Evolutionary conservation across 2,329 filamentous ascomycete genomes (phyloP).

Genomic region (Cladosporium sp.): DNA sequence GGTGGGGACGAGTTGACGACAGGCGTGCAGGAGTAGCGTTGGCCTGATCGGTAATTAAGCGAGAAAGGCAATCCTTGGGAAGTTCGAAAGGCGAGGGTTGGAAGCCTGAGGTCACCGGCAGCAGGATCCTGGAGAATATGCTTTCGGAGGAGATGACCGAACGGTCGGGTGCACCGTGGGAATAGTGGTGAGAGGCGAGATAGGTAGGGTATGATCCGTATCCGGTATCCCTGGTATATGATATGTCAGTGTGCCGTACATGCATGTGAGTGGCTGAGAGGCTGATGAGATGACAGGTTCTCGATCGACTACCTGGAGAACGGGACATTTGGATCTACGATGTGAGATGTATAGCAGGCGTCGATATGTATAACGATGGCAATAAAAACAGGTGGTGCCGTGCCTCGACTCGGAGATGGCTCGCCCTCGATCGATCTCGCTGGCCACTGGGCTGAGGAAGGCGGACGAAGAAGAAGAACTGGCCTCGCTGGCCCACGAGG

Average conservation of each 20-base stretch:
- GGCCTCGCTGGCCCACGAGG: not conserved
- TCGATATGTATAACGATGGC: not conserved
- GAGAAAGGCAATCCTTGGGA: conserved; percentile 7
- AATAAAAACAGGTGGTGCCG: not conserved
- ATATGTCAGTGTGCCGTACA: not conserved
- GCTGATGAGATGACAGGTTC: not conserved
- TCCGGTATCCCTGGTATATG: not conserved
- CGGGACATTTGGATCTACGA: not conserved
- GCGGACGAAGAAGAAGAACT: not conserved
- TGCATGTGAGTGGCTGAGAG: not conserved
- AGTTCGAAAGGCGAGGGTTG: not conserved
- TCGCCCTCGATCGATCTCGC: not conserved
- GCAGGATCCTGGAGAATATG: conserved; percentile 1
- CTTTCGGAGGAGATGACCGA: not conserved
- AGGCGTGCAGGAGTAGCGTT: conserved; percentile 8
- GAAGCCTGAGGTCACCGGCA: not conserved
- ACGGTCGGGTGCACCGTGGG: not conserved
- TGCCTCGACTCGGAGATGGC: conserved; percentile 11
- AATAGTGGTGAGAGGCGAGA: not conserved
- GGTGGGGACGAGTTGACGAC: conserved; percentile 1
- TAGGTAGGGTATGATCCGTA: not conserved
- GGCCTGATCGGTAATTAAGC: conserved; percentile 9
- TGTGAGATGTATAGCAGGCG: not conserved
- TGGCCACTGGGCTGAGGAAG: not conserved
- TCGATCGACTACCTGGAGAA: not conserved